Evolutionary conservation across 2,329 filamentous ascomycete species (phyloP), one percentile per base, ranked within the genome.

Genomic region (Lachnellula subtilissima): DNA sequence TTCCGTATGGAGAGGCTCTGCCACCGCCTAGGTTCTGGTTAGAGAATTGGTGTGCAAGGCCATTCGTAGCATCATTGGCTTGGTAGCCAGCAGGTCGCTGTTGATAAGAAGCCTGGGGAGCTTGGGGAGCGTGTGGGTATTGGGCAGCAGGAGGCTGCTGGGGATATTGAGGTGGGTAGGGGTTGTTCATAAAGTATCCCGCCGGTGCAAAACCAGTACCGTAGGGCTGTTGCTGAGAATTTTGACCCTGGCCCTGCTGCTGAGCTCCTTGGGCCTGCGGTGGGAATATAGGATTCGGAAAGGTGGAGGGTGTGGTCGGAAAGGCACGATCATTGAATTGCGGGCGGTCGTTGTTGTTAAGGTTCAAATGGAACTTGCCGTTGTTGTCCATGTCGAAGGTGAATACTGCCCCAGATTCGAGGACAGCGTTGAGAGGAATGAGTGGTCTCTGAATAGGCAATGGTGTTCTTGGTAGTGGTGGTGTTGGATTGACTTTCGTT

Each of bases 11-110:
- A 58, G 84, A 85, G 32, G 81, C 80, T 63, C 91, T 83, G 58
- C 85, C 85, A 45, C 89, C 87, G 42, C 28, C 28, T 32, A 97
- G 81, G 72, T 97, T 96, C 78, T 97, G 93, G 74, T 97, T 91
- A 56, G 93, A 95, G 73, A 97, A 96, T 72, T 99, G 94, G 71
- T 97, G 91, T 58, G 92, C 91, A 47, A 97, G 82, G 32, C 91
- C 92, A 67, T 91, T 94, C 66, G 93, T 95, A 64, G 87, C 88
- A 69, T 97, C 91, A 68, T 89, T 91, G 70, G 77, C 82, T 76
- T 73, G 72, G 56, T 80, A 82, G 5, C 83, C 81, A 3, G 82
- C 80, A 66, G 78, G 80, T 15, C 69, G 66, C 50, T 67, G 67
- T 50, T 72, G 72, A 65, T 79, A 80, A 39, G 70, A 75, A 67